Base-by-base conservation (phyloP, 2,329 filamentous ascomycete genomes). In the Aspergillus fumigatiaffinis region DNA sequence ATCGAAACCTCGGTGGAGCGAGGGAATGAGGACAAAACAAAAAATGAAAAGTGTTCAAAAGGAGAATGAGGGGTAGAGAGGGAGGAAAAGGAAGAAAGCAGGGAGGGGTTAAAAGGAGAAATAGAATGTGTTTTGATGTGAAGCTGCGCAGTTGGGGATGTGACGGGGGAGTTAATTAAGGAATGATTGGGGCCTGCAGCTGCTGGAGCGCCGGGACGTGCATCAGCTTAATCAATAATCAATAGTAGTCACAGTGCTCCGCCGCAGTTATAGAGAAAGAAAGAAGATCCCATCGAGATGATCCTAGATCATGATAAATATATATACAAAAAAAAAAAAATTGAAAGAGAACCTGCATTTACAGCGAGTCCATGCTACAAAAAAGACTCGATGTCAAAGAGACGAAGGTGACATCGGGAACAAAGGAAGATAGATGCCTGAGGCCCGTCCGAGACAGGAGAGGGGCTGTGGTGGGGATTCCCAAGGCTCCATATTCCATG, bases 81-180 rank as follows among this genome's bases (percentile, higher is more conserved):
- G 60, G 50, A 51, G 38, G 42, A 57, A 44, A 50, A 38, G 51
- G 48, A 47, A 55, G 49, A 28, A 29, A 46, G 56, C 51, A 57
- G 56, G 54, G 41, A 59, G 53, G 48, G 58, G 62, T 56, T 56
- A 67, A 66, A 52, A 61, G 58, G 29, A 26, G 35, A 23, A 23
- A 41, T 14, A 25, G 35, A 41, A 35, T n/a, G 42, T 48, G 42
- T 48, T 46, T 49, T 28, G 44, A 47, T 14, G 44, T 47, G 44
- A 47, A 47, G 44, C n/a, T 17, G 44, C 10, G 23, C 44, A 47
- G 25, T 21, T 20, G 41, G n/a, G 6, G 21, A 44, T 47, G 20
- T 47, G 21, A 38, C 14, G 32, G 32, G 29, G 32, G 32, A 38
- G 32, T 38, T 38, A 38, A 38, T 38, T 38, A 38, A 17, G 14